Evolutionary conservation across 2,329 filamentous ascomycete genomes (phyloP), one percentile per base, ranked within the genome.

Genomic region (Aulographum hederae): DNA sequence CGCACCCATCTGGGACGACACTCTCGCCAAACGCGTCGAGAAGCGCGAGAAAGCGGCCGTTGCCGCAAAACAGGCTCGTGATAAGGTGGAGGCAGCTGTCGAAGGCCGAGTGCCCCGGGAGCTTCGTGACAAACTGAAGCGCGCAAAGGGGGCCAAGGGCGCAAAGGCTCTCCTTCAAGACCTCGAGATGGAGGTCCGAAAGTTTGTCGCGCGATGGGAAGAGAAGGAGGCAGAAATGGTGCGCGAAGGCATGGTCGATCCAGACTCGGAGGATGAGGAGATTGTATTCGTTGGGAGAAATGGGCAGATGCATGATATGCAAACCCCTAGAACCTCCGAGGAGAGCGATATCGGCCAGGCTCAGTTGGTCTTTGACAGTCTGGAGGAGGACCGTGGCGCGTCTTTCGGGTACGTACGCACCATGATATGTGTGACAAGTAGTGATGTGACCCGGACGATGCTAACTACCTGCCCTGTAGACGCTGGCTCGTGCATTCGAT

Each of bases 401-500:
- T 69, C 76, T 3, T 94, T 93, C 58, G 84, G 80, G 75, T 86
- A 57, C 46, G 74, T 67, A 32, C 25, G 29, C 26, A 13, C 14
- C 6, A 14, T 13, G n/a, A n/a, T n/a, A n/a, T n/a, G n/a, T 13
- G n/a, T 28, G 10, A 13, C 14, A 6, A 28, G 6, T 13, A 18
- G 17, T 17, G 6, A 5, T 19, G 28, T 31, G 28, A 20, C 8
- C 8, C 15, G 6, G 26, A 13, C 8, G 26, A 13, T 28, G 14
- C 6, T 28, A 6, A 15, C 28, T 34, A 28, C 11, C 13, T 14
- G 17, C 6, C 10, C n/a, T 31, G 18, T 38, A 86, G 79, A 41
- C 78, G 86, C 39, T 95, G 85, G 79, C 69, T 95, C 33, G 81
- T 91, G 1, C 85, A 95, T 53, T 78, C 80, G 35, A 85, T 95